Percentiles rank a stretch among this genome's conserved stretches.
phyloP scores from a whole-genome alignment of 2,329 filamentous ascomycete species.

The Pseudogymnoascus sp. region DNA sequence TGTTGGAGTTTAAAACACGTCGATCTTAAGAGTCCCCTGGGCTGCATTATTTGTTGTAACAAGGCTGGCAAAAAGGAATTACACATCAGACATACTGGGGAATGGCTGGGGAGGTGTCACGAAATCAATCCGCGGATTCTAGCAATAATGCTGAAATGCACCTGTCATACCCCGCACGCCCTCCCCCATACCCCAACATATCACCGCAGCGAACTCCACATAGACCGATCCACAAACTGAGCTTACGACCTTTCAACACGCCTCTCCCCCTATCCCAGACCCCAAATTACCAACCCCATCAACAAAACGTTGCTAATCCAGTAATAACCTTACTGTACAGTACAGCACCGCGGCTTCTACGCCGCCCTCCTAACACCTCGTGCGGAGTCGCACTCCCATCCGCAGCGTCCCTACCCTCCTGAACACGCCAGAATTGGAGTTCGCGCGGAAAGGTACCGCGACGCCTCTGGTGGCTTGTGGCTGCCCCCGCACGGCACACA shows the following conservation, averaged over 20 bases:
- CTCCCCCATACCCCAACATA: constrained; percentile 2
- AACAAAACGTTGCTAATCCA: neutral
- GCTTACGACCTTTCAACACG: neutral
- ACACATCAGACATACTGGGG: neutral
- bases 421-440: neutral
- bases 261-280: neutral
- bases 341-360: neutral
- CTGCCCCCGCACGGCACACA: neutral
- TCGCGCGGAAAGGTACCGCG: neutral
- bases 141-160: neutral
- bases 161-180: constrained; percentile 1
- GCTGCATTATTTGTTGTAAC: neutral
- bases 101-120: neutral
- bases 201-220: neutral
- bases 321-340: neutral
- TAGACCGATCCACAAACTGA: neutral
- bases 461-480: neutral
- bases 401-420: neutral
- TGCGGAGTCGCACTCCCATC: neutral
- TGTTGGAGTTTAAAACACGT: neutral
- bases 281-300: neutral
- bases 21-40: neutral
- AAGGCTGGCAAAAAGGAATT: no score
- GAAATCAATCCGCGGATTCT: neutral
- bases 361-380: neutral